Evolutionary conservation across 176 grass and related monocot species (phyloP), one percentile per base, ranked within the genome.

Genomic region (maize (Zea mays)): DNA sequence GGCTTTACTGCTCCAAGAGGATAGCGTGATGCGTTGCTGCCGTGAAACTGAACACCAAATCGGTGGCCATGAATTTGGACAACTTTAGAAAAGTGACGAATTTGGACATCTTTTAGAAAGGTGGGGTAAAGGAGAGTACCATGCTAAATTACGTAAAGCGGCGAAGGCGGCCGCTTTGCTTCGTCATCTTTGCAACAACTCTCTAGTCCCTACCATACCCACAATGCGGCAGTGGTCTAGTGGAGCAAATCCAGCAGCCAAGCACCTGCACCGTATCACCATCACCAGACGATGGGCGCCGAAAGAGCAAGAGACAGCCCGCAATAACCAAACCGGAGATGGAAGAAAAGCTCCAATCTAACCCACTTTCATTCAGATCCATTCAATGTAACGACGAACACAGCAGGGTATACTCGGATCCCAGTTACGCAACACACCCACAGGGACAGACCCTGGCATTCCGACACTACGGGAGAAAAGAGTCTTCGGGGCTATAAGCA

Each of bases 331-430:
- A 42, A 45, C 44, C 34, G 12, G 16, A n/a, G 35, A 71, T 55
- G 19, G 51, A 62, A 55, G 16, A 17, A 63, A 58, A 21, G 12
- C 65, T 80, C 41, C 65, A 84, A 84, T 72, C 81, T 72, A 76
- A 81, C 82, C 86, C 82, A 81, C 86, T 84, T 84, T 70, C 81
- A 75, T 84, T 79, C 76, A 71, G 76, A 88, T 70, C 86, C 86
- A 88, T 76, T 64, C 81, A 38, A 78, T 65, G 20, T 51, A 78
- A 72, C 46, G 7, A 72, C 14, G 47, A 65, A 63, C 70, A 85
- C 1, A 41, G 65, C 36, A 17, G 27, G 58, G 46, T 70, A 72
- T 78, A 76, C 65, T 81, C 45, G 11, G 27, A 57, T 67, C 21
- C 13, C 17, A 8, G 54, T 20, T 45, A 82, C 62, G 54, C 80